Evolutionary conservation across 495 filamentous ascomycete species (phyloP).

Genomic region (Trypethelium eluteriae): DNA sequence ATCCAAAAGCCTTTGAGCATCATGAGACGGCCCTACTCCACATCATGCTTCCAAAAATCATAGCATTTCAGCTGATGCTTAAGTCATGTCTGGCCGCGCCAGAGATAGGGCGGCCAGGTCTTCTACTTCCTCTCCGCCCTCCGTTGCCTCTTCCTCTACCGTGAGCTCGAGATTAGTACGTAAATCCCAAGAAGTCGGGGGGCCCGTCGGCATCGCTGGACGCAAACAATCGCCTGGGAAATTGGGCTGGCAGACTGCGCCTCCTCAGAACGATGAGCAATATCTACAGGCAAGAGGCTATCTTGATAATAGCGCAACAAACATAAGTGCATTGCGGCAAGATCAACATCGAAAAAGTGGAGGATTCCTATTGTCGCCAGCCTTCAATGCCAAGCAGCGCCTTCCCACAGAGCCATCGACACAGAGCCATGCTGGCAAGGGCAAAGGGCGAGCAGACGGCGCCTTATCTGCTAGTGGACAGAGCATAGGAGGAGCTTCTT

Average conservation of each 20-base stretch:
- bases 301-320: not conserved
- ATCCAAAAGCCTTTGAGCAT: not conserved
- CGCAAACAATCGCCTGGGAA: not conserved
- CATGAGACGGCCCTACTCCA: not conserved
- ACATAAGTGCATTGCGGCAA: not conserved
- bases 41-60: not conserved
- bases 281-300: not conserved
- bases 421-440: not conserved
- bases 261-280: not conserved
- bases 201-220: not conserved
- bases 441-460: not conserved
- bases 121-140: slow-evolving; percentile 11
- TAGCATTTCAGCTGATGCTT: not conserved
- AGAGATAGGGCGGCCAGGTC: slow-evolving; percentile 3
- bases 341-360: not conserved
- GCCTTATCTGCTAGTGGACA: not conserved
- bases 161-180: slow-evolving; percentile 7
- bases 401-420: not conserved
- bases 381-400: slow-evolving; percentile 3
- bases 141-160: slow-evolving; percentile 11
- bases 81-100: slow-evolving; percentile 8
- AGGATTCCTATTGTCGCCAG: slow-evolving; percentile 6
- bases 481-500: not conserved
- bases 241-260: not conserved
- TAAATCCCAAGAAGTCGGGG: slow-evolving; percentile 3